Base-by-base conservation (phyloP, 1,139 yeast genomes). In the Pichia sp. region DNA sequence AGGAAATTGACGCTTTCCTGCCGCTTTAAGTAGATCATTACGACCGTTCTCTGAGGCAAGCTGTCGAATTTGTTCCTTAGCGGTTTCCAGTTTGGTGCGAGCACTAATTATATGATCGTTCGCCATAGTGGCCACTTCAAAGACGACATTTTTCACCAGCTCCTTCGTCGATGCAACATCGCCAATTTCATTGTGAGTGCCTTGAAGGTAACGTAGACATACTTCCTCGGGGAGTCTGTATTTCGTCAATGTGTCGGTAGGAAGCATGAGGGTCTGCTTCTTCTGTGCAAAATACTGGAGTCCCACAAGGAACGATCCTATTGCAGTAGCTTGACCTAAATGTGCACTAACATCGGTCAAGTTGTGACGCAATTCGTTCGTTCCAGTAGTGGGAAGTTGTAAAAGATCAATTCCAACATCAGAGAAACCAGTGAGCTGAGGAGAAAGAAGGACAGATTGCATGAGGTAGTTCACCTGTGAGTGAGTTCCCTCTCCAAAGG, bases 41-140 rank as follows among this genome's bases (percentile, higher is more conserved):
- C 59, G 47, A 13, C 58, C 51, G 5, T 36, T 28, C 4, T 46
- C 41, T 1, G 30, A 32, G 3, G 67, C 56, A 2, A 64, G 44
- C 3, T 53, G 49, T 7, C 45, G 29, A 15, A 72, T 64, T 21
- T 64, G 64, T 3, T 47, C 46, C 38, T 60, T 62, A 14, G 70
- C 54, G 32, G 62, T 55, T 1, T 49, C 40, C 15, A 81, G 55
- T 48, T 81, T 74, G 13, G 64, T 56, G 37, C 81, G 61, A 1
- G 94, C 88, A 1, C 87, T 65, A 7, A 84, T 56, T 13, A 85
- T 56, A 55, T 85, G 94, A 55, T 85, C 95, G 58, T 85, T 84
- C 2, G 94, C 93, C 2, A 72, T 62, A 2, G 80, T 72, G 1
- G 94, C 85, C 1, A 82, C 72, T 34, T 79, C 86, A 50, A 72